Percentiles rank a stretch among this genome's conserved stretches.
Conservation (phyloP, 495 filamentous ascomycete species). For the Lophium mytilinum region DNA sequence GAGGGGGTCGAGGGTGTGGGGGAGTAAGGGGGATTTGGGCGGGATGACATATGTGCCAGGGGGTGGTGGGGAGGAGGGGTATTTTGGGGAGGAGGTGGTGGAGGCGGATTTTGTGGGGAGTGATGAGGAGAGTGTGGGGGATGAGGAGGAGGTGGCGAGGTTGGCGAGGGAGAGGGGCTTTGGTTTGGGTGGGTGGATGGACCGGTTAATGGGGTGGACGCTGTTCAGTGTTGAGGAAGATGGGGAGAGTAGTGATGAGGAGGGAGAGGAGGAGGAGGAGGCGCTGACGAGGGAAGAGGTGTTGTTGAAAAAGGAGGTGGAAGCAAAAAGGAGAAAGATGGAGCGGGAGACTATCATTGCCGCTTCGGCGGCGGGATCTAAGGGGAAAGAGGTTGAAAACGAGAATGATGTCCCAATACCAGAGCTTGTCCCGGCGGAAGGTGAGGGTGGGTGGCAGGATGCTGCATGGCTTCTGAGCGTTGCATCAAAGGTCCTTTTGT, state of each 20-base stretch:
- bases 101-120: constrained; percentile 53
- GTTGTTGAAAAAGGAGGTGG: constrained; percentile 33
- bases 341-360: constrained; percentile 25
- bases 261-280: constrained; percentile 41
- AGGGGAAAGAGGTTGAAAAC: constrained; percentile 30
- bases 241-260: constrained; percentile 46
- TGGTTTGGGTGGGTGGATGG: constrained; percentile 68
- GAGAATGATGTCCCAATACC: constrained; percentile 17
- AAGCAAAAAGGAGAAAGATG: constrained; percentile 34
- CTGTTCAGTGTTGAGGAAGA: constrained; percentile 68
- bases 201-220: constrained; percentile 64
- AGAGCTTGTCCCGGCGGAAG: constrained; percentile 13
- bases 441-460: constrained; percentile 67
- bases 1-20: constrained; percentile 22
- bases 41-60: constrained; percentile 22
- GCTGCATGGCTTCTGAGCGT: constrained; percentile 77
- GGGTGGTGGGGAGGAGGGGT: neutral
- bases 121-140: constrained; percentile 24
- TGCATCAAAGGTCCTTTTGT: constrained; percentile 63
- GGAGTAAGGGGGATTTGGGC: constrained; percentile 18
- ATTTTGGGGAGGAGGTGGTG: constrained; percentile 24
- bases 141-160: constrained; percentile 48
- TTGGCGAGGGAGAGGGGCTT: constrained; percentile 53
- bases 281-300: constrained; percentile 37
- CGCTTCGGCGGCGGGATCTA: constrained; percentile 12